Conservation (phyloP, 2,329 filamentous ascomycete genomes). For the Alternaria dauci region DNA sequence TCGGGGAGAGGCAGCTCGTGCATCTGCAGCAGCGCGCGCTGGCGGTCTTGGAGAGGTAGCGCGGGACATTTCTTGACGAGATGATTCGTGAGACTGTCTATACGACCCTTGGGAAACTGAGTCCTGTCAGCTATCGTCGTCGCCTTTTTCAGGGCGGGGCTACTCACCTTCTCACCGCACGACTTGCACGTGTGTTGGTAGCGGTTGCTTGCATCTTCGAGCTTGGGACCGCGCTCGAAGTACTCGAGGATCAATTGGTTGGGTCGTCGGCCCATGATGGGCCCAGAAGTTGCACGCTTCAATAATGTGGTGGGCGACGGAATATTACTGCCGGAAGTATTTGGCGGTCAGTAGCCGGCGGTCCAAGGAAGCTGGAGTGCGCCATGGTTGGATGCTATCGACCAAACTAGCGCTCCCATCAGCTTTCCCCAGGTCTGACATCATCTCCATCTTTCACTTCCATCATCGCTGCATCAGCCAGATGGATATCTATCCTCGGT, state of each 20-base stretch:
- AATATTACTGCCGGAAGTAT: conserved; percentile 21
- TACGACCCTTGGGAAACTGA: conserved; percentile 83
- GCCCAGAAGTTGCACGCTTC: conserved; percentile 12
- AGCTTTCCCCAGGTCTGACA: background rate
- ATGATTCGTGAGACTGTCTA: conserved; percentile 82
- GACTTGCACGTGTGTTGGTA: conserved; percentile 91
- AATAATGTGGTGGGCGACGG: conserved; percentile 13
- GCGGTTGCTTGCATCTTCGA: conserved; percentile 88
- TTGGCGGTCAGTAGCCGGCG: conserved; percentile 17
- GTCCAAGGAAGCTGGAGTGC: conserved; percentile 3
- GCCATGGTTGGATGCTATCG: conserved; percentile 5
- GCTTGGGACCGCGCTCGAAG: conserved; percentile 85
- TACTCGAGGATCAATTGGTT: conserved; percentile 87
- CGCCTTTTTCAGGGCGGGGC: conserved; percentile 26
- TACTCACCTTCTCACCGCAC: conserved; percentile 74
- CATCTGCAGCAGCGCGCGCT: conserved; percentile 76
- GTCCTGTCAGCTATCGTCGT: conserved; percentile 31
- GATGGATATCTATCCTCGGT: background rate
- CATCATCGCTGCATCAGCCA: background rate
- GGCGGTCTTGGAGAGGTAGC: conserved; percentile 76
- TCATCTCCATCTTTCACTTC: background rate
- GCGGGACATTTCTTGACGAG: conserved; percentile 87
- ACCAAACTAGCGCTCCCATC: background rate
- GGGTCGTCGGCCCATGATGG: conserved; percentile 78
- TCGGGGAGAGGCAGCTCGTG: conserved; percentile 68